Base-by-base conservation (phyloP, 768 basidiomycete species). In the Mycena haematopus region DNA sequence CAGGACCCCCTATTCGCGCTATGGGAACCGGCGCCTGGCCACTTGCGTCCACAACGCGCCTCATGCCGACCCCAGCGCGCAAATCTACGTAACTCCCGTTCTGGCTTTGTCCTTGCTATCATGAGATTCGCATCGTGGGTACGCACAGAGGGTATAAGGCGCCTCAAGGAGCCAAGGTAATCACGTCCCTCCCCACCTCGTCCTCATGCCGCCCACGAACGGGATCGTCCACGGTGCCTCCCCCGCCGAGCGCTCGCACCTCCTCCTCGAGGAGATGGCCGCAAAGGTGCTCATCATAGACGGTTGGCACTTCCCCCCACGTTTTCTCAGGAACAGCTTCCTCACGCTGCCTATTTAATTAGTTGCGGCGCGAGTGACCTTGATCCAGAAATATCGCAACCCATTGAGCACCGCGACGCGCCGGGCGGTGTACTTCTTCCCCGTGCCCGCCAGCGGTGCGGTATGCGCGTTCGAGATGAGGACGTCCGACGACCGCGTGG, bases 391-490 rank as follows among this genome's bases (percentile, higher is more conserved):
- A 0, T 85, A 78, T 69, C 69, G 56, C 17, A 85, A 85, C 60
- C 65, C 75, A 0, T 73, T 74, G 3, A 69, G 72, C 10, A 63
- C 61, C 36, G 68, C 77, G 1, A 85, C 84, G 0, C 70, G 72
- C 42, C 74, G 80, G 49, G 84, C 82, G 27, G 78, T 82, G 33
- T 89, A 87, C 69, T 76, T 79, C 40, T 88, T 89, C 64, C 86
- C 87, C 10, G 78, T 88, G 6, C 88, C 87, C 0, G 82, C 80
- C 1, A 76, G 75, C 31, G 82, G 82, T 0, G 85, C 84, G 0
- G 77, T 87, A 10, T 87, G 84, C 60, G 80, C 79, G 0, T 89
- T 89, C 66, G 73, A 79, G 35, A 79, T 87, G 71, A 74, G 74
- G 40, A 75, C 78, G 13, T 75, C 77, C 15, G 79, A 85, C 61